phyloP scores from a whole-genome alignment of 192 early-diverging fungal genomes.

The Thamnidium elegans region DNA sequence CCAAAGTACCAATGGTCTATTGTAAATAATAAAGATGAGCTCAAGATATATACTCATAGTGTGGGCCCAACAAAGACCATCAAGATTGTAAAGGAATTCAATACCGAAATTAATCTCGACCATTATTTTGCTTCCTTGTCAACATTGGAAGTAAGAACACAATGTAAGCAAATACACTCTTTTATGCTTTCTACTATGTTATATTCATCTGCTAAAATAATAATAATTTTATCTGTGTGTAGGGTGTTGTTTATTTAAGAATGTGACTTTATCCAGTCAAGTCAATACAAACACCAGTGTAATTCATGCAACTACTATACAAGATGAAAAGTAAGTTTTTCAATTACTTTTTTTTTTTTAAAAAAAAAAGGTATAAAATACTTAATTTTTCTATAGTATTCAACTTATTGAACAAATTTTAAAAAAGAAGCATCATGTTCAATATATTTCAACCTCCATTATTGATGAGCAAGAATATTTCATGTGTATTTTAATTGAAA shows the following conservation, averaged over 20 bases:
- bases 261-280: neutral
- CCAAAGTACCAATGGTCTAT: neutral
- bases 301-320: neutral
- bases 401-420: neutral
- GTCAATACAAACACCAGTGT: neutral
- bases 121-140: neutral
- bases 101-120: neutral
- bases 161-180: neutral
- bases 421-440: neutral
- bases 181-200: neutral
- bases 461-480: too few species aligned
- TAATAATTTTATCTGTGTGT: neutral
- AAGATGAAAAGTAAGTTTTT: neutral
- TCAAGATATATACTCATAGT: neutral
- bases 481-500: too few species aligned
- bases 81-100: neutral
- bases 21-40: neutral
- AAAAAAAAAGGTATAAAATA: neutral
- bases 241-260: constrained; percentile 10
- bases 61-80: neutral
- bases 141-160: neutral
- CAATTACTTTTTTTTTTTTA: neutral
- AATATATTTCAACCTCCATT: neutral
- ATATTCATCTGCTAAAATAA: neutral
- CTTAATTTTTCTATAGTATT: neutral